These are phyloP conservation scores for Cercospora nicotianae DNA, from an alignment of 2,329 filamentous ascomycete genomes.

Conservation along the genomic window DNA sequence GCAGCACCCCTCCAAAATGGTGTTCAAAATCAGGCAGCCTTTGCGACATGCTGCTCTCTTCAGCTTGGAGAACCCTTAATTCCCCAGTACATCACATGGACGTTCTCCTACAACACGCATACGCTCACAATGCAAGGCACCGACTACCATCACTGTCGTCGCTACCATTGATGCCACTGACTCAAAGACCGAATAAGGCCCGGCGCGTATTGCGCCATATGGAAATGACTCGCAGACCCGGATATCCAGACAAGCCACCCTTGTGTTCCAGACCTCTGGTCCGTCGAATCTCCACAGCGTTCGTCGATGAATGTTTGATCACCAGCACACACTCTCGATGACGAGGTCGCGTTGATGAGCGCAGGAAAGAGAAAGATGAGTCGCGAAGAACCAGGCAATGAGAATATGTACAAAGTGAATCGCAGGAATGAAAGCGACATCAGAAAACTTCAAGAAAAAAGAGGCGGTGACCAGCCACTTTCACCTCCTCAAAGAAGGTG, in stretches of 20 bases:
- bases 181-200: neutral
- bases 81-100: neutral
- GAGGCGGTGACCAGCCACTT: neutral
- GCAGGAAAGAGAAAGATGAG: no score
- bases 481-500: neutral
- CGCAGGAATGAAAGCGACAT: no score
- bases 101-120: neutral
- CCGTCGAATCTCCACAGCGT: neutral
- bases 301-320: no score
- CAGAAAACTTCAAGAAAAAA: neutral
- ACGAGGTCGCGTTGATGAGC: no score
- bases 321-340: no score
- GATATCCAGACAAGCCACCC: neutral
- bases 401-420: no score
- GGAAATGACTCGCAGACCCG: neutral
- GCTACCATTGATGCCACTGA: neutral
- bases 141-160: neutral
- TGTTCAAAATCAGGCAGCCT: no score
- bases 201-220: neutral
- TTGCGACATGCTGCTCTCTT: no score
- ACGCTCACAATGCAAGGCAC: neutral
- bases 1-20: no score
- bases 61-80: neutral
- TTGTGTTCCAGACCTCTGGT: neutral
- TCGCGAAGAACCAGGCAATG: no score